Percentiles rank a stretch among this genome's conserved stretches.
phyloP scores from a whole-genome alignment of 345 rosid genomes.

The Euphorbia pulcherrima region DNA sequence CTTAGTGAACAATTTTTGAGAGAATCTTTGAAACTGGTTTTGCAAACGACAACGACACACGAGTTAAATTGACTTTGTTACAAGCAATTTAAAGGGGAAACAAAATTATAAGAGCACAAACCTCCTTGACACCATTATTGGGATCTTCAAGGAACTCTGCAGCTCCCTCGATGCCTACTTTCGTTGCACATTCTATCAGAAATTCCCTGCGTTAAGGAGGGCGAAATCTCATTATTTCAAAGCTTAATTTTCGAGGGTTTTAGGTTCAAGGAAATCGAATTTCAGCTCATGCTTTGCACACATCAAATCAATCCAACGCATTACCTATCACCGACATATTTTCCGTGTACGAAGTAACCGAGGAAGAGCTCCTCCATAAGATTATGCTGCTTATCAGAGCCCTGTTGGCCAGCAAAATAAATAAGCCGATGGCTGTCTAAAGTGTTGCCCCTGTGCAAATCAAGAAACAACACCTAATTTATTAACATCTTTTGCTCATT shows the following conservation, averaged over 20 bases:
- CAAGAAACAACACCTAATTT: conserved; percentile 5
- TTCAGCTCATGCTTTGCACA: neutral
- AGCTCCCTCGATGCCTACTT: conserved; percentile 75
- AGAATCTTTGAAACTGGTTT: neutral
- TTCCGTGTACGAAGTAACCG: conserved; percentile 89
- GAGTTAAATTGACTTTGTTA: neutral
- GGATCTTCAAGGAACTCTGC: conserved; percentile 74
- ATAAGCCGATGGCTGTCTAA: conserved; percentile 89
- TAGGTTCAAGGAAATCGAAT: neutral
- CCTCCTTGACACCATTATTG: conserved; percentile 63
- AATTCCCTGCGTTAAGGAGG: conserved; percentile 49
- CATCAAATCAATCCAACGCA: no score
- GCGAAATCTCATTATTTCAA: neutral
- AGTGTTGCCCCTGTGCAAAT: conserved; percentile 57
- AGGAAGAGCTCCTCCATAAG: conserved; percentile 75
- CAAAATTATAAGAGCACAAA: conserved; percentile 12
- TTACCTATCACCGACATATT: conserved; percentile 75
- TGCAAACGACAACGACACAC: neutral
- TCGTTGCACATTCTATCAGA: conserved; percentile 67
- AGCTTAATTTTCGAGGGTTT: neutral
- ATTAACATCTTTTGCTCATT: neutral
- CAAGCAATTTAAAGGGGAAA: neutral
- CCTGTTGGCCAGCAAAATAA: conserved; percentile 58
- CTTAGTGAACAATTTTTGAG: no score
- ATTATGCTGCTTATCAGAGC: conserved; percentile 61